Percentiles rank a stretch among this genome's conserved stretches.
Evolutionary conservation across 2,329 filamentous ascomycete species (phyloP).

Genomic region (Epichloe glyceriae): DNA sequence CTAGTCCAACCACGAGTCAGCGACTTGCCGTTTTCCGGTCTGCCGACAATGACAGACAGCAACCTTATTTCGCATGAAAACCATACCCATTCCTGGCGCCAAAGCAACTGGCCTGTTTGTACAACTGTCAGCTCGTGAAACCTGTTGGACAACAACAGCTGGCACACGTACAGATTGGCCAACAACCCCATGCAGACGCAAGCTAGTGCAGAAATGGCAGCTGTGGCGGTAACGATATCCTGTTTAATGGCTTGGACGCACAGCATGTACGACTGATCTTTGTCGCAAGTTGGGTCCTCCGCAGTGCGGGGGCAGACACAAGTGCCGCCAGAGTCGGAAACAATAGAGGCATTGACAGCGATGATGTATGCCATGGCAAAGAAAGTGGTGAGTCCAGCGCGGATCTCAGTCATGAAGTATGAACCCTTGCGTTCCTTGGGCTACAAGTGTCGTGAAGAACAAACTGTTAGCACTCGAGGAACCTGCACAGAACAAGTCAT

Average conservation of each 20-base stretch:
- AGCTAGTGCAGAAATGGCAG: constrained; percentile 65
- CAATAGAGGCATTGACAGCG: constrained; percentile 39
- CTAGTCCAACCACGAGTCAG: constrained; percentile 9
- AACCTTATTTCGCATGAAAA: not conserved
- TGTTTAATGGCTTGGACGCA: constrained; percentile 54
- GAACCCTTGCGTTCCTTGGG: constrained; percentile 60
- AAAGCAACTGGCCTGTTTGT: constrained; percentile 21
- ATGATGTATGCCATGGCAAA: constrained; percentile 49
- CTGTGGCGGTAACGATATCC: constrained; percentile 73
- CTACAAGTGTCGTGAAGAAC: constrained; percentile 23
- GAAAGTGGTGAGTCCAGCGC: constrained; percentile 71
- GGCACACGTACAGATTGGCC: constrained; percentile 50
- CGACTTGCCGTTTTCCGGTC: not conserved
- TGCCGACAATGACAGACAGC: not conserved
- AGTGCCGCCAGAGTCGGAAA: constrained; percentile 57
- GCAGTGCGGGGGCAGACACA: constrained; percentile 52
- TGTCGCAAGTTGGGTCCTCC: constrained; percentile 38
- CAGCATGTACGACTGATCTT: constrained; percentile 46
- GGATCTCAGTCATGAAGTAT: constrained; percentile 70
- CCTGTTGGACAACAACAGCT: not conserved
- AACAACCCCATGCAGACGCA: constrained; percentile 77
- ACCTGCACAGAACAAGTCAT: not conserved
- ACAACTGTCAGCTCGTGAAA: constrained; percentile 3
- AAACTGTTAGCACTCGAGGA: not conserved
- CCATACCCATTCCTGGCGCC: constrained; percentile 30